Percentiles rank a stretch among this genome's conserved stretches.
These are phyloP conservation scores for Exsudoporus frostii DNA, from an alignment of 768 basidiomycete genomes.

Conservation along the genomic window DNA sequence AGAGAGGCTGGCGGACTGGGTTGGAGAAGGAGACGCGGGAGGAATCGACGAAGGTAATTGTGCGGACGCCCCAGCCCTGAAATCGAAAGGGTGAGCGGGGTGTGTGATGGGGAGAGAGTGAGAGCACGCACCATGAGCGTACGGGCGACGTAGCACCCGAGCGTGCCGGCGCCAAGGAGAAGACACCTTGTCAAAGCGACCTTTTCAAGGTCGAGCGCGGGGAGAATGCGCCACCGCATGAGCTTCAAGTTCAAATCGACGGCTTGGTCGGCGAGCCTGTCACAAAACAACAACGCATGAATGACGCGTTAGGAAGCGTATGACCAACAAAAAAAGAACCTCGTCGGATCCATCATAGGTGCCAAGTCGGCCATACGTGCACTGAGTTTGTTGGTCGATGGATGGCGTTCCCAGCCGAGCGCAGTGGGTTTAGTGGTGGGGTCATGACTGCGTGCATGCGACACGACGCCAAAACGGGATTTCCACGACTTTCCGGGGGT, in stretches of 20 bases:
- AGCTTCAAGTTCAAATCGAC: conserved; percentile 97
- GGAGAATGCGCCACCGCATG: conserved; percentile 97
- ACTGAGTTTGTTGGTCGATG: conserved; percentile 74
- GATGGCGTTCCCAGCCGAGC: conserved; percentile 95
- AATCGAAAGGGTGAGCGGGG: background rate
- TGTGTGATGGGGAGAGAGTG: rapidly evolving
- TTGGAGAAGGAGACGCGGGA: conserved; percentile 93
- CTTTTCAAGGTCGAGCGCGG: conserved; percentile 83
- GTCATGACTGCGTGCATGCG: conserved; percentile 15
- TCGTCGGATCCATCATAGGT: conserved; percentile 92
- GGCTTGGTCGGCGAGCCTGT: conserved; percentile 88
- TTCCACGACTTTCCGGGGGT: conserved; percentile 45
- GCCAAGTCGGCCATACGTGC: conserved; percentile 88
- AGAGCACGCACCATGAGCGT: conserved; percentile 64
- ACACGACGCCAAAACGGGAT: conserved; percentile 59
- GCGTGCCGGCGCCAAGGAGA: conserved; percentile 90
- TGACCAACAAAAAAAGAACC: conserved; percentile 40
- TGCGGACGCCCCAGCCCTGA: conserved; percentile 94
- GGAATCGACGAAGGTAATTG: conserved; percentile 91
- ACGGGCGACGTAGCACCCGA: conserved; percentile 94
- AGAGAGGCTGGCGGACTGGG: conserved; percentile 94
- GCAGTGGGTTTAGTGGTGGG: conserved; percentile 48
- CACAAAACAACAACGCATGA: background rate
- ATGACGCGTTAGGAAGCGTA: background rate
- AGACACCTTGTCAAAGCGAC: conserved; percentile 78